Base-by-base conservation (phyloP, 352 stramenopile genomes). In the Globisporangium heterothallicum region DNA sequence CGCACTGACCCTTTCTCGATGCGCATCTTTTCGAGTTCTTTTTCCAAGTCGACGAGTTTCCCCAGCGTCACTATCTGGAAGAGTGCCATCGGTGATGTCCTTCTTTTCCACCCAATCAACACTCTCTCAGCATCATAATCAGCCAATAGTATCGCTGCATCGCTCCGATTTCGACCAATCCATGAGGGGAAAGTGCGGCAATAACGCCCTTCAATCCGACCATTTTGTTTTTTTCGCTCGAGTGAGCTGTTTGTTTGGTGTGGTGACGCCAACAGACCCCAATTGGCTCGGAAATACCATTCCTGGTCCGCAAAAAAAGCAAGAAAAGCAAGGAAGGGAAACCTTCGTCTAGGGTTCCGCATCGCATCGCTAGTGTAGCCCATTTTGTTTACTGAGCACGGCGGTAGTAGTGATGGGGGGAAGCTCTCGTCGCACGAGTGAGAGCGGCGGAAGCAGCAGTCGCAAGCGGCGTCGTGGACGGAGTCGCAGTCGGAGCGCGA, bases 381-480 rank as follows among this genome's bases (percentile, higher is more conserved):
- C 25, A 36, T 18, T 49, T 18, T 36, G 19, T 26, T 7, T 25
- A 9, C 44, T 4, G 22, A 52, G 12, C 16, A 41, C 18, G 13
- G 30, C 24, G 41, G 21, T 8, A 40, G 35, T n/a, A 34, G 14
- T 35, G 21, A 64, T 63, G 62, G 62, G 57, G 49, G 62, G 59
- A 49, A 53, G 24, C 55, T 51, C 46, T 19, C 47, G 34, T 9
- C 47, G 47, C 34, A 43, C 47, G 34, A 53, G 47, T 26, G 47
- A 53, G 8, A 38, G n/a, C n/a, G n/a, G n/a, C n/a, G n/a, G n/a
- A 34, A 64, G 43, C 46, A 67, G 54, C 43, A 58, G 42, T 24
- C 65, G 61, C 58, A 75, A 75, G 63, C 63, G 63, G 24, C 66
- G 66, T 13, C 63, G 59, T 46, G 56, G 46, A 22, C 53, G 47